Base-by-base conservation (phyloP, 2,329 filamentous ascomycete genomes). In the Phialophora macrospora region DNA sequence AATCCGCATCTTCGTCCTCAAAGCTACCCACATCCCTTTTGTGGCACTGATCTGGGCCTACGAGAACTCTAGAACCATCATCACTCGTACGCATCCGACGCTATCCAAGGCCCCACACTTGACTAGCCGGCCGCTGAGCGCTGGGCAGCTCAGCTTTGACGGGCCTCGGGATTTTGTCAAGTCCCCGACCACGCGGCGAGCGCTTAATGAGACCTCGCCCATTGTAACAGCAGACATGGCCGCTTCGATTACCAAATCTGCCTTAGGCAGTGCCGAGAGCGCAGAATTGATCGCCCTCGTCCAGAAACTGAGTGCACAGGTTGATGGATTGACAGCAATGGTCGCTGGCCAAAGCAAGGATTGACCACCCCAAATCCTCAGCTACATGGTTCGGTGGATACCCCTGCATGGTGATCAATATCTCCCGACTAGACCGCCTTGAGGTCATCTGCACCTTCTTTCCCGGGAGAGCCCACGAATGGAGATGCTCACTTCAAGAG, bases 11-110 rank as follows among this genome's bases (percentile, higher is more conserved):
- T 73, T 86, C 49, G 74, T 88, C 54, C 81, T 88, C 65, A 86
- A 85, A 73, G 81, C 80, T 57, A 87, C 85, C 1, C 86, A 88
- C 75, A 75, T 83, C 55, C 85, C 86, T 14, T 83, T 84, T 70
- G 83, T 88, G 59, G 80, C 78, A 46, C 75, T 84, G 60, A 87
- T 88, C 62, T 83, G 83, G 79, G 75, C 77, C n/a, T 88, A 84
- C 73, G 86, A 80, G 71, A 73, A 75, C 62, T 76, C 74, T 64
- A 74, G 74, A 68, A 74, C 72, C 38, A 69, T 73, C 59, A 66
- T 73, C 38, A 73, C 69, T 62, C 73, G 71, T 63, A 65, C 55
- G 59, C 71, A 64, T 48, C 65, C 67, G 12, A 64, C 69, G 41
- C 22, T 71, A 24, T 56, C 67, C 32, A 63, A 64, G 30, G 68